Evolutionary conservation across 331 rosid genomes (phyloP).

Genomic region (Malus hybrid): DNA sequence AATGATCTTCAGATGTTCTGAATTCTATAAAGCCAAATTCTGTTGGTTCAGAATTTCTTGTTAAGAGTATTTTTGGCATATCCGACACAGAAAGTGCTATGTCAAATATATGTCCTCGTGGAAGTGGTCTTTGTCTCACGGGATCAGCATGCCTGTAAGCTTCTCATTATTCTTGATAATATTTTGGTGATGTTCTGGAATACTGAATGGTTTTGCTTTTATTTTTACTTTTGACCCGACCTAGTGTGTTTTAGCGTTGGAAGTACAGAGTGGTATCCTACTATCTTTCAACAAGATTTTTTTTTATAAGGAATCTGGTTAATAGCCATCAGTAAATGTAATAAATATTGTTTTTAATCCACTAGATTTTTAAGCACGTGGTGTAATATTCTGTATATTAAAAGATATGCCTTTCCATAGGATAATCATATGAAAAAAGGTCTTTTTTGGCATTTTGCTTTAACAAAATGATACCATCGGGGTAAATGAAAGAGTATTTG

Average conservation of each 20-base stretch:
- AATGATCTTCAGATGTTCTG: slow-evolving; percentile 56
- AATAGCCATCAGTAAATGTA: not conserved
- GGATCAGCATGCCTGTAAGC: slow-evolving; percentile 68
- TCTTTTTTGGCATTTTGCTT: not conserved
- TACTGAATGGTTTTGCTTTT: not conserved
- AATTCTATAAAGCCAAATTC: slow-evolving; percentile 50
- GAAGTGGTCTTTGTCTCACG: slow-evolving; percentile 23
- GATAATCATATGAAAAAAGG: not conserved
- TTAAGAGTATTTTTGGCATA: slow-evolving; percentile 51
- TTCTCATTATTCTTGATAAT: not conserved
- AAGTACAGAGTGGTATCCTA: not conserved
- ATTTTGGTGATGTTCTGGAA: not conserved
- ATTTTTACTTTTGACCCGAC: not conserved
- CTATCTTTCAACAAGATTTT: not conserved
- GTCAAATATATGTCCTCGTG: slow-evolving; percentile 32
- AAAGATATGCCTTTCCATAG: not conserved
- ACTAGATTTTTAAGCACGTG: not conserved
- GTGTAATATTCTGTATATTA: not conserved
- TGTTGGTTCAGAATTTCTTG: slow-evolving; percentile 40
- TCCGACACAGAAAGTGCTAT: slow-evolving; percentile 24
- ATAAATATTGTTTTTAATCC: not conserved
- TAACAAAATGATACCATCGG: not conserved
- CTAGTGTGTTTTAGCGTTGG: not conserved
- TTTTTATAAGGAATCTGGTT: not conserved
- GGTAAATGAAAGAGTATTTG: not conserved